Evolutionary conservation across 73 alveolate species (phyloP).

Genomic region (Paramecium biaurelia): DNA sequence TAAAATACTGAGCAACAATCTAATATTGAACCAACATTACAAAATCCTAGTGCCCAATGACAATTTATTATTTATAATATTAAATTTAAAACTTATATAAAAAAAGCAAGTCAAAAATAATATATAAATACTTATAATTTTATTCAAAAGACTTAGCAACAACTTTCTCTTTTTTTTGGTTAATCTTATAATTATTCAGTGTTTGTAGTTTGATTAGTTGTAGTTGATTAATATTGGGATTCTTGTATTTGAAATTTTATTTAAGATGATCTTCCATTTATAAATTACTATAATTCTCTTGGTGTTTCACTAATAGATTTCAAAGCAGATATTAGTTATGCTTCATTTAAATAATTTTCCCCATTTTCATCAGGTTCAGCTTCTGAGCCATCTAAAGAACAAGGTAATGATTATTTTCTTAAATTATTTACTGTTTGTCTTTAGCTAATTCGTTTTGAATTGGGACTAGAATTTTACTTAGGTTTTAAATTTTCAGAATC

Average conservation of each 20-base stretch:
- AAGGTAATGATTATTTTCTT: slow-evolving; percentile 21
- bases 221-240: background rate
- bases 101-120: background rate
- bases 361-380: background rate
- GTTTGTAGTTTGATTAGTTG: background rate
- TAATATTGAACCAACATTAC: background rate
- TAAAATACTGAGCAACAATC: background rate
- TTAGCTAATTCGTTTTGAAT: background rate
- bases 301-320: background rate
- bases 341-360: slow-evolving; percentile 11
- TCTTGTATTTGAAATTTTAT: background rate
- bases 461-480: background rate
- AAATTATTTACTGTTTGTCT: background rate
- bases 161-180: slow-evolving; percentile 11
- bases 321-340: background rate
- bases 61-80: background rate
- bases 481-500: background rate
- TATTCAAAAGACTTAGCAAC: slow-evolving; percentile 1
- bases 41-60: background rate
- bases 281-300: background rate
- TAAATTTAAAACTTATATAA: background rate
- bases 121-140: background rate
- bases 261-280: background rate
- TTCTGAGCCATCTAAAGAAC: slow-evolving; percentile 15
- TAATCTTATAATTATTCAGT: background rate